These are phyloP conservation scores for Musa balbisiana DNA, from an alignment of 202 grass and related monocot genomes.

Conservation along the genomic window DNA sequence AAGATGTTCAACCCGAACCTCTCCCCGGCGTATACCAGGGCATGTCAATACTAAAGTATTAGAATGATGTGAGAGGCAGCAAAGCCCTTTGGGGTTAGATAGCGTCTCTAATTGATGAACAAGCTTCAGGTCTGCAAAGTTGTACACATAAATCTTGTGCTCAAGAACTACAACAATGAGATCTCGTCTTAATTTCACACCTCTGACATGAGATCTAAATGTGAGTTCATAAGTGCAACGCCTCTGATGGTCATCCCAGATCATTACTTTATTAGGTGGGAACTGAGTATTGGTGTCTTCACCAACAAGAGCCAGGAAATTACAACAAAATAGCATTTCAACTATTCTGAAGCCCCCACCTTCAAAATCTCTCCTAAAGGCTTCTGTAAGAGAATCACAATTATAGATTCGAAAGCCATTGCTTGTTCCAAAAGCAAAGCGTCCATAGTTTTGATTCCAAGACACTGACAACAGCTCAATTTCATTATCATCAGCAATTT, in stretches of 20 bases:
- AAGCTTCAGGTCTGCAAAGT: constrained; percentile 9
- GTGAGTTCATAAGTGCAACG: constrained; percentile 15
- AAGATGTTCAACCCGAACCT: constrained; percentile 45
- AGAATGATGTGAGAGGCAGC: constrained; percentile 23
- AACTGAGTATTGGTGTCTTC: not conserved
- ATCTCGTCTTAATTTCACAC: constrained; percentile 19
- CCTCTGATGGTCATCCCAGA: constrained; percentile 26
- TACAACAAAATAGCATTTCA: constrained; percentile 27
- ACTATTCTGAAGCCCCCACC: constrained; percentile 19
- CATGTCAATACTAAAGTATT: constrained; percentile 21
- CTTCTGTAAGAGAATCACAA: constrained; percentile 15
- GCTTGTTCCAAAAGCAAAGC: constrained; percentile 17
- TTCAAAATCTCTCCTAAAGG: constrained; percentile 21
- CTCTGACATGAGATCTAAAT: constrained; percentile 17
- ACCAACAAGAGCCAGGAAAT: constrained; percentile 24
- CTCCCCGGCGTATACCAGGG: constrained; percentile 29
- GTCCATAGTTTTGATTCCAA: constrained; percentile 23
- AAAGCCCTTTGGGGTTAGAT: constrained; percentile 14
- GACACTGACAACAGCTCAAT: constrained; percentile 12
- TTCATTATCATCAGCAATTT: not conserved
- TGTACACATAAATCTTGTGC: constrained; percentile 20
- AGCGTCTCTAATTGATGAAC: constrained; percentile 18
- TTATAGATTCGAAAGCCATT: constrained; percentile 21
- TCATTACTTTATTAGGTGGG: constrained; percentile 19
- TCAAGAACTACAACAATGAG: constrained; percentile 5